phyloP scores from a whole-genome alignment of 2,329 filamentous ascomycete genomes.

The Neurospora sp. region DNA sequence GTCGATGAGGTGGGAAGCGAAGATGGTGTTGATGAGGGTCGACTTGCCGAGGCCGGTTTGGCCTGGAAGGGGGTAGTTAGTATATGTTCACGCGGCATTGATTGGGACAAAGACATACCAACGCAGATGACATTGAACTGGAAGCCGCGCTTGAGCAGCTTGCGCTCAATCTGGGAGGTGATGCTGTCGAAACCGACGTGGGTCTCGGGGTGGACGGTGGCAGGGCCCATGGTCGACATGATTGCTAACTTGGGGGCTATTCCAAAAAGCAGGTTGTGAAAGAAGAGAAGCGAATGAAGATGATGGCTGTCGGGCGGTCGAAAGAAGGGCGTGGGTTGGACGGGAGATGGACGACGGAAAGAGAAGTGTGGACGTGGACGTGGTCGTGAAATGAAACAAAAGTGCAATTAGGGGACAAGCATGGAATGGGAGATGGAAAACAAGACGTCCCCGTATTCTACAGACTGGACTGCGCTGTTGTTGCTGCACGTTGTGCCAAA shows the following conservation, averaged over 20 bases:
- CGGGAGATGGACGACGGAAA: slow-evolving; percentile 5
- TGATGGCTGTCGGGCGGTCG: neutral
- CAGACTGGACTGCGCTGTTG: neutral
- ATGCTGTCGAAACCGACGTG: slow-evolving; percentile 99
- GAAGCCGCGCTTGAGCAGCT: slow-evolving; percentile 98
- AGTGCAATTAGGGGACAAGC: slow-evolving; percentile 2
- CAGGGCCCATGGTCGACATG: slow-evolving; percentile 54
- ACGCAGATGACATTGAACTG: slow-evolving; percentile 99
- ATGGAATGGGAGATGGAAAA: slow-evolving; percentile 10
- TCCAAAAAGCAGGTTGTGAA: slow-evolving; percentile 17
- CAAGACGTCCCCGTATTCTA: slow-evolving; percentile 8
- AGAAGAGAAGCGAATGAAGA: slow-evolving; percentile 1
- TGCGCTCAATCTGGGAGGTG: slow-evolving; percentile 98
- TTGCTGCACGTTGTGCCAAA: slow-evolving; percentile 16
- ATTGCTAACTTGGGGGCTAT: slow-evolving; percentile 12
- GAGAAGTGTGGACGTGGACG: neutral
- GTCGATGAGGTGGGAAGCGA: slow-evolving; percentile 97
- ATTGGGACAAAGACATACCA: slow-evolving; percentile 54
- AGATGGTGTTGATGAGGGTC: slow-evolving; percentile 99
- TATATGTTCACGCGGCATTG: neutral
- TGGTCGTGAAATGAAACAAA: neutral
- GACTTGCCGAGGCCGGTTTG: slow-evolving; percentile 99
- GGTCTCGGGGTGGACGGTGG: slow-evolving; percentile 79
- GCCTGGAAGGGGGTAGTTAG: slow-evolving; percentile 41
- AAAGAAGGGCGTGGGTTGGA: slow-evolving; percentile 7